Base-by-base conservation (phyloP, 31 red algal species). In the Porphyra umbilicalis region DNA sequence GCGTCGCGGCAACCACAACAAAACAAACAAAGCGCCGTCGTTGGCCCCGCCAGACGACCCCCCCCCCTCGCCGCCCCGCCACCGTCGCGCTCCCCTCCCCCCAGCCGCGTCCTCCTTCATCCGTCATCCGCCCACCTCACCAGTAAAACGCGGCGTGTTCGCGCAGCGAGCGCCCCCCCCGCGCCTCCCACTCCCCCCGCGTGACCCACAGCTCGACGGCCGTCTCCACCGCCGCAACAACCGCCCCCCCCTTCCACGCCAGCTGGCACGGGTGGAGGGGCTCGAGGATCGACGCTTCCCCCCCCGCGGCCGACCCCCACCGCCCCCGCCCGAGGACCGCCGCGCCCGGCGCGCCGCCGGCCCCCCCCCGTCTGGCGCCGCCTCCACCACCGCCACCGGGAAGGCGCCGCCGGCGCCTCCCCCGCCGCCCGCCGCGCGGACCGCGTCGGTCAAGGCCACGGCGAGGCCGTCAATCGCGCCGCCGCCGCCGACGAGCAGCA, bases 171-270 rank as follows among this genome's bases (percentile, higher is more conserved):
- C 77, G 77, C 35, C 35, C 77, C 36, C 77, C 38, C 36, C 38
- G 77, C 14, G 77, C 77, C 2, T 79, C 38, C 77, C 77, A 79
- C 38, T 79, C 77, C 0, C 30, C 77, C 25, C 35, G 16, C 20
- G 20, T 25, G 25, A 79, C 77, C 36, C 38, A 79, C 35, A 79
- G 38, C 35, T 79, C 77, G 25, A 79, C 77, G 25, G 36, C 38
- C 38, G 77, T 38, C 29, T 82, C 35, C 10, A 74, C 35, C 33
- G 32, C 34, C 39, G 80, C 80, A 9, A 82, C 33, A 2, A 82
- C 80, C 35, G 80, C 36, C 14, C 80, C 80, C 14, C 80, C 80
- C 35, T 82, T 82, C 80, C 80, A 82, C 33, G 80, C 80, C 32
- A 82, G 80, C 57, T 35, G 32, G 2, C 15, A 35, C 35, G 80